Evolutionary conservation across 495 filamentous ascomycete genomes (phyloP).

Genomic region (Penicillium ucsense): DNA sequence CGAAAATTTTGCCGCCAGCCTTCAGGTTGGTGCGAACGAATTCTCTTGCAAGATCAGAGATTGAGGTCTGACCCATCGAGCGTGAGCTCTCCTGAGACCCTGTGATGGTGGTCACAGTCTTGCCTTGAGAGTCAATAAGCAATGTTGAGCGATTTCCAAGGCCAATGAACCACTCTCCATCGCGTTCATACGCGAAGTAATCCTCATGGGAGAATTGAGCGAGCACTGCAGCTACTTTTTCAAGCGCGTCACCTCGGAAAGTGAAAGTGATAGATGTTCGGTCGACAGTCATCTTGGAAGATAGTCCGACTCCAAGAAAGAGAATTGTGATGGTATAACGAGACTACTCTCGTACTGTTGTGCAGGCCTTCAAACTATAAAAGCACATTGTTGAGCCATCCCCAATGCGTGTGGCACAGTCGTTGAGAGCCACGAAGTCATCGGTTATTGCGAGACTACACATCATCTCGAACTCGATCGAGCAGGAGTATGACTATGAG

Average conservation of each 20-base stretch:
- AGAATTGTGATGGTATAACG: not conserved
- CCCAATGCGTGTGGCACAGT: no score
- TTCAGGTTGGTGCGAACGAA: conserved; percentile 2
- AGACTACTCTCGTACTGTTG: no score
- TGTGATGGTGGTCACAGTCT: not conserved
- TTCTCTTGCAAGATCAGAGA: conserved; percentile 2
- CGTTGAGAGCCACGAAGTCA: no score
- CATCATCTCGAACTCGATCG: no score
- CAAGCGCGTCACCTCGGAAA: not conserved
- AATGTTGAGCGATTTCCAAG: conserved; percentile 7
- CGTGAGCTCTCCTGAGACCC: not conserved
- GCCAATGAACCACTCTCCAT: conserved; percentile 5
- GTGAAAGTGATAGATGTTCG: conserved; percentile 1
- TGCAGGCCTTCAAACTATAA: no score
- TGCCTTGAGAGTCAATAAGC: conserved; percentile 3
- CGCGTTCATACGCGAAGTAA: conserved; percentile 9
- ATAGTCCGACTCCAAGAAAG: not conserved
- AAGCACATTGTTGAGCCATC: no score
- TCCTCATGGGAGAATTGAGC: not conserved
- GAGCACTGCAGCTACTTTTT: not conserved
- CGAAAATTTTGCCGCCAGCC: conserved; percentile 2
- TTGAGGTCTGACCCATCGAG: not conserved
- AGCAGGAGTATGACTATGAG: no score
- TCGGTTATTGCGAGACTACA: no score
- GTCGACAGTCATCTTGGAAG: not conserved